A percentile compares a stretch with the other conserved stretches of the same genome.
phyloP scores from a whole-genome alignment of 192 early-diverging fungal genomes.

The Neocallimastix lanati region DNA sequence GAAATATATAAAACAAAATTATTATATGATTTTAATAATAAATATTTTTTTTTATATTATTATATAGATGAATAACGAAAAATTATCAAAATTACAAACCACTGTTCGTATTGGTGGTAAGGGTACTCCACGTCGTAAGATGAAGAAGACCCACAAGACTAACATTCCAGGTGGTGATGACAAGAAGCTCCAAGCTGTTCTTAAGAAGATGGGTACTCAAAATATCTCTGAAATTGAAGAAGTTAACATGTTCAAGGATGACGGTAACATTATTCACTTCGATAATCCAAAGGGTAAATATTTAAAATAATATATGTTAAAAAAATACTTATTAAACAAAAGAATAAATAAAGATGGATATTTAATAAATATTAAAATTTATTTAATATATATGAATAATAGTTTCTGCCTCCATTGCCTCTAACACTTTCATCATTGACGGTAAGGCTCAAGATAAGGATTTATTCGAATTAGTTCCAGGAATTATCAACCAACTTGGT shows the following conservation, averaged over 20 bases:
- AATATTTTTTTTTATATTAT: too few relatives aligned
- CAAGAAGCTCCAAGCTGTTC: slow-evolving; percentile 76
- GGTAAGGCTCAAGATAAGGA: slow-evolving; percentile 68
- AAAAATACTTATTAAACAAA: too few relatives aligned
- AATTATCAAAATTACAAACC: slow-evolving; percentile 83
- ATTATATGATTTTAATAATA: too few relatives aligned
- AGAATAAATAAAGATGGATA: too few relatives aligned
- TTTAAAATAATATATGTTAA: too few relatives aligned
- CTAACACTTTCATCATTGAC: slow-evolving; percentile 92
- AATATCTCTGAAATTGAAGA: slow-evolving; percentile 75
- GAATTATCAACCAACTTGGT: slow-evolving; percentile 69
- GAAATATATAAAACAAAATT: too few relatives aligned
- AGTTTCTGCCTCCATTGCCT: slow-evolving; percentile 38
- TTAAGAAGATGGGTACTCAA: slow-evolving; percentile 84
- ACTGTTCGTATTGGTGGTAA: slow-evolving; percentile 71
- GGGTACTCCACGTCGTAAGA: slow-evolving; percentile 86
- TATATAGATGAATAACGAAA: slow-evolving; percentile 64
- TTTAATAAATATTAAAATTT: too few relatives aligned
- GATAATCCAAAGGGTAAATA: slow-evolving; percentile 58
- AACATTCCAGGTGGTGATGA: slow-evolving; percentile 51
- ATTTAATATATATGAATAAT: too few relatives aligned
- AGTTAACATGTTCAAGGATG: slow-evolving; percentile 96
- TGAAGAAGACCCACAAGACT: slow-evolving; percentile 65
- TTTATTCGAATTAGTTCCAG: slow-evolving; percentile 57
- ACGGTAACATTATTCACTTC: slow-evolving; percentile 88